Conservation (phyloP, 2,329 filamentous ascomycete species). For the Pleoardoris graminearum region DNA sequence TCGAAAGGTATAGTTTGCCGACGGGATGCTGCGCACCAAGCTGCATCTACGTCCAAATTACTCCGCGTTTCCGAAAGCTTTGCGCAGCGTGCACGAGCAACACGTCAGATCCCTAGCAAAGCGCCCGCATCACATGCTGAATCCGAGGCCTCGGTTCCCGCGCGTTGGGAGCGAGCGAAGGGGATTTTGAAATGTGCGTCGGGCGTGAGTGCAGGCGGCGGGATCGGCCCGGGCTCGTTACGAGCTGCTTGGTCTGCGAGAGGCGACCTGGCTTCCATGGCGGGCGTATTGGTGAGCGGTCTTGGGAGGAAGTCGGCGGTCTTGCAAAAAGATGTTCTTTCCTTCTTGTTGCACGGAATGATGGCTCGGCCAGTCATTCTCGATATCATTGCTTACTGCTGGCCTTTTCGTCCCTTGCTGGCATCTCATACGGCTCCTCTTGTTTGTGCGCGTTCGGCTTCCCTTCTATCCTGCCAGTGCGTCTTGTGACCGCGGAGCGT, state of each 20-base stretch:
- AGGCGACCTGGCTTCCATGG: background rate
- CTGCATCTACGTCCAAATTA: no score
- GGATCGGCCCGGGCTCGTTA: background rate
- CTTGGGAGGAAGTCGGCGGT: no score
- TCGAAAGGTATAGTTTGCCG: no score
- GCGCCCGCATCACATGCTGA: conserved; percentile 4
- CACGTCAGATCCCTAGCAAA: background rate
- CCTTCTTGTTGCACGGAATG: no score
- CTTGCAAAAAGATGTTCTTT: no score
- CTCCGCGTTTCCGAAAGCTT: no score
- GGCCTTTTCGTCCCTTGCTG: conserved; percentile 27
- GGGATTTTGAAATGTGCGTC: background rate
- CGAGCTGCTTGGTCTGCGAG: background rate
- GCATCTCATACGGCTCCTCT: conserved; percentile 43
- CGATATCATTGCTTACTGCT: no score
- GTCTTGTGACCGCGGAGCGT: conserved; percentile 55
- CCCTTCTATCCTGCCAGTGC: conserved; percentile 50
- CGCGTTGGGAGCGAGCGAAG: background rate
- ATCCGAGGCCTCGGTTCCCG: background rate
- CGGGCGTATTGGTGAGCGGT: no score
- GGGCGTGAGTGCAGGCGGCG: background rate
- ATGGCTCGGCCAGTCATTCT: no score
- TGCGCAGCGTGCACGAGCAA: background rate
- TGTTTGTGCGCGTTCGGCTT: conserved; percentile 41
- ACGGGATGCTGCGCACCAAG: no score